Base-by-base conservation (phyloP, 2,329 filamentous ascomycete genomes). In the Dothidotthia symphoricarpi region DNA sequence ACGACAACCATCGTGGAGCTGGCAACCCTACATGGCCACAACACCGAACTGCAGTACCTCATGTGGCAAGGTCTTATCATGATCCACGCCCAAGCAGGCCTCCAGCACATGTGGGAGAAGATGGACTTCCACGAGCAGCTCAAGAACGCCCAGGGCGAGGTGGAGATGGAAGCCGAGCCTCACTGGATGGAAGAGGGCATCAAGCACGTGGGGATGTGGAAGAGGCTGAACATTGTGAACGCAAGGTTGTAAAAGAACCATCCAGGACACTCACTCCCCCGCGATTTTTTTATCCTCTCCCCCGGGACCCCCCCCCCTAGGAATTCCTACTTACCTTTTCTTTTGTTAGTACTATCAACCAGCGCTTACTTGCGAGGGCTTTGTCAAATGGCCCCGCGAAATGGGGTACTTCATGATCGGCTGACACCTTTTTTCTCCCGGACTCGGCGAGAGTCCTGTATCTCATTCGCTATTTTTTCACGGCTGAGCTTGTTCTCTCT, bases 111-210 rank as follows among this genome's bases (percentile, higher is more conserved):
- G 51, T 97, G 89, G 81, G 69, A 71, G 56, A 77, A 74, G 57
- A 77, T 83, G 66, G 89, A 88, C 0, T 96, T 95, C 64, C 68
- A 73, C 45, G 89, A 96, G 66, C 76, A 85, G 57, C 72, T 68
- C 8, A 80, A 91, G 78, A 86, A 87, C 1, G 75, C 64, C 22
- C 34, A 53, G 1, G 62, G 58, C 15, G 44, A 59, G 9, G 48
- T 64, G 1, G 58, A 63, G 31, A 59, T 64, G 13, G 24, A 36
- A 2, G 59, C 57, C 14, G 61, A 66, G 37, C 53, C 52, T 22
- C 59, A 53, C 19, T 96, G 89, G 88, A 74, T 75, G 45, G 89
- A 96, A 65, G 88, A 93, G 58, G 87, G 85, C 3, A 91, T 95
- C 37, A 74, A 78, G 49, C 88, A 95, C 71, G 76, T 94, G 13